Evolutionary conservation across 2,329 filamentous ascomycete species (phyloP).

Genomic region (Eutypella sp.): DNA sequence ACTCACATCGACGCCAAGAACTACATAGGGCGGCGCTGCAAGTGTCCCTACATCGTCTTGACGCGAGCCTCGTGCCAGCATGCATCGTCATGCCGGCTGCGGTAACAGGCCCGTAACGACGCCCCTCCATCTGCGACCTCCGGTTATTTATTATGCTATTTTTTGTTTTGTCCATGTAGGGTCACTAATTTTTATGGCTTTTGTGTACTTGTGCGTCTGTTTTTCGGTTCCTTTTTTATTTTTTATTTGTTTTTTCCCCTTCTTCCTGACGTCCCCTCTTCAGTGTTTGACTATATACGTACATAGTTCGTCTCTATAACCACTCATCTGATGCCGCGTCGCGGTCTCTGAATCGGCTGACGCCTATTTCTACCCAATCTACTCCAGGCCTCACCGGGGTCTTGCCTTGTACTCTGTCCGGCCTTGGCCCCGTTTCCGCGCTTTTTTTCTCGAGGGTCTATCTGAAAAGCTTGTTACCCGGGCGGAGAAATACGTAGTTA

Average conservation of each 20-base stretch:
- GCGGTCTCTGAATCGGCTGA: not conserved
- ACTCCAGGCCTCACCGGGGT: not conserved
- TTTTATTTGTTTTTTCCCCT: not conserved
- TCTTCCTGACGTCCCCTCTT: not conserved
- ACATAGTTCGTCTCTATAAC: not conserved
- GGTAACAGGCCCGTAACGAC: not conserved
- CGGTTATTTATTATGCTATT: no score
- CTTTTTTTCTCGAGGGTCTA: not conserved
- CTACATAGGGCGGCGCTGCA: not conserved
- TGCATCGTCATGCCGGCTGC: not conserved
- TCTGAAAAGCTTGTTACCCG: not conserved
- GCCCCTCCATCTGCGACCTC: not conserved
- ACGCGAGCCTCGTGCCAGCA: not conserved
- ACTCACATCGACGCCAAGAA: not conserved
- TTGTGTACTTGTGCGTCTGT: no score
- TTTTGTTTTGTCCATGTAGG: no score
- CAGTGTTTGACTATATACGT: not conserved
- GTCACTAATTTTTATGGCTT: no score
- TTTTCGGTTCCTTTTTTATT: no score
- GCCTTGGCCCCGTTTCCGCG: not conserved
- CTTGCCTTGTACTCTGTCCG: not conserved
- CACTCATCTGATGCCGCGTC: conserved; percentile 1
- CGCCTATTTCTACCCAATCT: not conserved
- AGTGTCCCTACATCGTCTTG: not conserved
- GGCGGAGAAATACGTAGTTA: not conserved